phyloP scores from a whole-genome alignment of 2,329 filamentous ascomycete genomes.

The Tricladium varicosporioides region DNA sequence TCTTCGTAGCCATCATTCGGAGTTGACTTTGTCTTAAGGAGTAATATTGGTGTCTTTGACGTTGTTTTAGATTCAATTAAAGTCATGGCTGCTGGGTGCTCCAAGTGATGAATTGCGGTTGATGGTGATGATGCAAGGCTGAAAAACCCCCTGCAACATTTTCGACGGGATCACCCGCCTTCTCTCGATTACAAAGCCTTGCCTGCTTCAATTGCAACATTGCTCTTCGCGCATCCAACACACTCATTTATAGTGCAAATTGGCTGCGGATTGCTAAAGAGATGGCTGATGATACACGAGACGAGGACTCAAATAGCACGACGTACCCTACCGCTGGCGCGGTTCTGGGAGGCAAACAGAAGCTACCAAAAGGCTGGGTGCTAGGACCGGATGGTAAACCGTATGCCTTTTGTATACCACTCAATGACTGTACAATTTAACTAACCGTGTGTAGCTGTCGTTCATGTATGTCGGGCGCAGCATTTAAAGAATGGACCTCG shows the following conservation, averaged over 20 bases:
- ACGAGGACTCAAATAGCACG: constrained; percentile 13
- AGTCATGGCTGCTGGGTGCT: constrained; percentile 24
- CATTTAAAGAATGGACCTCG: constrained; percentile 51
- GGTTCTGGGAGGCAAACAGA: constrained; percentile 36
- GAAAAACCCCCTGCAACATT: constrained; percentile 1
- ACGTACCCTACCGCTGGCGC: constrained; percentile 4
- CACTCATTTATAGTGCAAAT: neutral
- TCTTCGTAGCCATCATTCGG: constrained; percentile 73
- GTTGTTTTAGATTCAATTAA: constrained; percentile 9
- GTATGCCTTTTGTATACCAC: constrained; percentile 47
- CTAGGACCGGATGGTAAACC: constrained; percentile 81
- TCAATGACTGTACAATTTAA: neutral
- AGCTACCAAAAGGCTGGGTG: constrained; percentile 68
- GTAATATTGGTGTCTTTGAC: constrained; percentile 55
- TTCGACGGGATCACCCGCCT: neutral
- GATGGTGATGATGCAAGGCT: constrained; percentile 9
- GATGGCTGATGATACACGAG: constrained; percentile 33
- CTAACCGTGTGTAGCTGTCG: constrained; percentile 56
- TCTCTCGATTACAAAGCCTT: constrained; percentile 10
- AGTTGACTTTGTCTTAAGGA: constrained; percentile 75
- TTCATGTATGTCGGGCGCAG: constrained; percentile 61
- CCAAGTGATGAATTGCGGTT: neutral
- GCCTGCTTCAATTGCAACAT: neutral
- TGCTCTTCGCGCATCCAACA: neutral
- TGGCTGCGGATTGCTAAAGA: neutral